These are phyloP conservation scores for Hymenoscyphus linearis DNA, from an alignment of 2,329 filamentous ascomycete genomes.

Conservation along the genomic window DNA sequence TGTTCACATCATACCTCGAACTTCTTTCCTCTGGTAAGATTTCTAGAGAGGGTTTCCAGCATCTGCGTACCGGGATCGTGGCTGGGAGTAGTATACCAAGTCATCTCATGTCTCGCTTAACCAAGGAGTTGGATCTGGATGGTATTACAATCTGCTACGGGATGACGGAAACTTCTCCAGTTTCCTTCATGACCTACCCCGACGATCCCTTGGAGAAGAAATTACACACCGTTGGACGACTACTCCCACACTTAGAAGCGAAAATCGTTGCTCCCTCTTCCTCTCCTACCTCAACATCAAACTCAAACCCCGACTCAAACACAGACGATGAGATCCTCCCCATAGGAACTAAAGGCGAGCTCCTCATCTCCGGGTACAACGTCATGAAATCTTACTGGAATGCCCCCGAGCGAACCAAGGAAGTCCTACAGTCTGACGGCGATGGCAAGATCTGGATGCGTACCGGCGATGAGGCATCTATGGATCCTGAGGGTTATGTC, in stretches of 20 bases:
- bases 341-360: conserved; percentile 66
- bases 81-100: conserved; percentile 82
- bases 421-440: conserved; percentile 42
- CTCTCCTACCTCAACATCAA: too few relatives aligned
- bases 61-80: conserved; percentile 83
- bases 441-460: conserved; percentile 66
- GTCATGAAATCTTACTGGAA: conserved; percentile 89
- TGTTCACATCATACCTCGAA: conserved; percentile 87
- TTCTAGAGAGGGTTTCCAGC: conserved; percentile 49
- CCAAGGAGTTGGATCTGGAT: conserved; percentile 66
- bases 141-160: conserved; percentile 86
- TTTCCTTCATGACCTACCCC: conserved; percentile 62
- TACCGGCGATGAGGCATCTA: conserved; percentile 84
- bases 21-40: conserved; percentile 52
- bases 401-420: conserved; percentile 63
- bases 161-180: conserved; percentile 38
- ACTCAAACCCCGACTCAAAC: neutral
- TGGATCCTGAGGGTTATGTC: conserved; percentile 79
- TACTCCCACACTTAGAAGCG: conserved; percentile 73
- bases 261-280: conserved; percentile 68
- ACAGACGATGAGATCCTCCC: conserved; percentile 47
- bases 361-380: conserved; percentile 78
- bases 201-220: conserved; percentile 62
- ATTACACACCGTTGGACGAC: conserved; percentile 66
- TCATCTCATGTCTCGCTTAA: conserved; percentile 71